Evolutionary conservation across 2,329 filamentous ascomycete species (phyloP).

Genomic region (Pseudogymnoascus sp.): DNA sequence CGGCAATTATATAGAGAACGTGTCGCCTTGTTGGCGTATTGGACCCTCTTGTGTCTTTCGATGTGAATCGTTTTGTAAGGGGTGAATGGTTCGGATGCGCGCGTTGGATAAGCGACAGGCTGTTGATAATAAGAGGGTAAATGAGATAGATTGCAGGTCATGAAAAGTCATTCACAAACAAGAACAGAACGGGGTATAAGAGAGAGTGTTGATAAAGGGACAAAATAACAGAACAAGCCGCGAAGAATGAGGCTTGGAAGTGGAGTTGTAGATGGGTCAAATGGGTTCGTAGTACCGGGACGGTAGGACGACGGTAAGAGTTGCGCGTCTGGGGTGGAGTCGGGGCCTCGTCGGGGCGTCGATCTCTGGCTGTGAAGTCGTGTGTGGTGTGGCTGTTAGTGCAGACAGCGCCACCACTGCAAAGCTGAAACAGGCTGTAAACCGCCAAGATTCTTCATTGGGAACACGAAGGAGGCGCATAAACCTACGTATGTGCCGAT

Average conservation of each 20-base stretch:
- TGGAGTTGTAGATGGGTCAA: conserved; percentile 3
- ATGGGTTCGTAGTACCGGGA: background rate
- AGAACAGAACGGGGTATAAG: conserved; percentile 3
- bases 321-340: conserved; percentile 6
- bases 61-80: background rate
- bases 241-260: conserved; percentile 7
- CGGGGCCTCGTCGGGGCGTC: background rate
- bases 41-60: background rate
- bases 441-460: background rate
- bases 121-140: background rate
- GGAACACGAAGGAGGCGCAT: background rate
- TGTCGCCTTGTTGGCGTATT: background rate
- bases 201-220: conserved; percentile 4
- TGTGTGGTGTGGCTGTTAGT: background rate
- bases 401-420: background rate
- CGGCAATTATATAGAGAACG: background rate
- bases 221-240: background rate
- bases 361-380: background rate
- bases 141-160: conserved; percentile 4
- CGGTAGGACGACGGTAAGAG: background rate
- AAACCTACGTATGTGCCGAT: background rate
- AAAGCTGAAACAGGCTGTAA: conserved; percentile 2
- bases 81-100: background rate
- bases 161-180: background rate
- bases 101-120: background rate